These are phyloP conservation scores for Ceratobasidium papillatum DNA, from an alignment of 1,284 basidiomycete species.

Conservation along the genomic window DNA sequence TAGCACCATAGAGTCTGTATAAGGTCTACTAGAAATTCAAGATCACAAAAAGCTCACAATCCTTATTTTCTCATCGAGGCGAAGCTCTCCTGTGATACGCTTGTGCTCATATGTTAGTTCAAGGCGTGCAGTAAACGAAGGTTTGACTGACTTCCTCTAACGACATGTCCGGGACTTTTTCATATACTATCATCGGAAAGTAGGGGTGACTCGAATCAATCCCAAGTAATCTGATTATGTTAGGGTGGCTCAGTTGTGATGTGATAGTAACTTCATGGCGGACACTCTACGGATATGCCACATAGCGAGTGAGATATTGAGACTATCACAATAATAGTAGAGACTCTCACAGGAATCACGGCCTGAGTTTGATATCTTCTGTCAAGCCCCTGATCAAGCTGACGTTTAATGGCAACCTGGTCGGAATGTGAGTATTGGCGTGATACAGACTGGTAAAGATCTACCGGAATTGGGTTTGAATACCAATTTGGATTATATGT, in stretches of 20 bases:
- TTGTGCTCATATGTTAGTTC: no score
- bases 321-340: not conserved
- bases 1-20: not conserved
- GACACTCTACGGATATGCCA: not conserved
- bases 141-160: not conserved
- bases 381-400: no score
- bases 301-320: not conserved
- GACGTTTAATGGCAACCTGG: no score
- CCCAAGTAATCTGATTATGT: slow-evolving; percentile 13
- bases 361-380: not conserved
- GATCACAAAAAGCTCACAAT: not conserved
- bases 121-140: not conserved
- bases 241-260: slow-evolving; percentile 21
- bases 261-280: slow-evolving; percentile 11
- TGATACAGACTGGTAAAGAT: not conserved
- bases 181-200: slow-evolving; percentile 17
- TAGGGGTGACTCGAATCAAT: slow-evolving; percentile 3
- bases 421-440: not conserved
- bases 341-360: not conserved
- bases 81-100: no score
- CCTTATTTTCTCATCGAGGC: no score
- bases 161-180: not conserved
- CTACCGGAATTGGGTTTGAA: slow-evolving; percentile 7
- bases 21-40: not conserved
- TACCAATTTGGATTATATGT: slow-evolving; percentile 27